A percentile compares a stretch with the other conserved stretches of the same genome.
These are phyloP conservation scores for Termitomyces heimii DNA, from an alignment of 768 basidiomycete species.

Conservation along the genomic window DNA sequence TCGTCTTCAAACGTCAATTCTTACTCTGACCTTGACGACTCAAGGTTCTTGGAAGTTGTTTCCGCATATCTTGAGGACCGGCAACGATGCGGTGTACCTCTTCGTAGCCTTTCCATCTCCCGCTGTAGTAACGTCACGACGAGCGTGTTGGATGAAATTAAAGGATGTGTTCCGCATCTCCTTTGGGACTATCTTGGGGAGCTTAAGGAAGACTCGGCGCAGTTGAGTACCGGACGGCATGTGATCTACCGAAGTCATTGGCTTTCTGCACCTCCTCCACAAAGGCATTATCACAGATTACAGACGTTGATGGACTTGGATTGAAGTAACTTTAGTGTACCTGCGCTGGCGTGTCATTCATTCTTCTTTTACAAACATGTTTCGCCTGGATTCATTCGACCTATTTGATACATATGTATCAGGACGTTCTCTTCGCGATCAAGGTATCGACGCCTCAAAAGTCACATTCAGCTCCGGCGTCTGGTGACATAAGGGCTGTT, in stretches of 20 bases:
- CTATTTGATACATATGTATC: not conserved
- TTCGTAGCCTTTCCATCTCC: slow-evolving; percentile 31
- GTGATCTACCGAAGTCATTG: slow-evolving; percentile 25
- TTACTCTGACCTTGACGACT: slow-evolving; percentile 31
- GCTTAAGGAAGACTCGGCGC: slow-evolving; percentile 18
- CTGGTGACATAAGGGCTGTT: not conserved
- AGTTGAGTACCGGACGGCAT: slow-evolving; percentile 14
- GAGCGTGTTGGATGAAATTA: slow-evolving; percentile 19
- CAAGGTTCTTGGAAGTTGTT: slow-evolving; percentile 34
- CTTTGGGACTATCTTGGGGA: slow-evolving; percentile 25
- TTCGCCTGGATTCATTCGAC: not conserved
- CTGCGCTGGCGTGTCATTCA: not conserved
- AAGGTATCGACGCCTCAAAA: not conserved
- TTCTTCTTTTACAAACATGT: not conserved
- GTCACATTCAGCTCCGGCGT: not conserved
- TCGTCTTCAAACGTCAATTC: slow-evolving; percentile 26
- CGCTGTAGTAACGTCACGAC: slow-evolving; percentile 24
- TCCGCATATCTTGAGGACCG: slow-evolving; percentile 25
- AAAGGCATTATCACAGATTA: slow-evolving; percentile 29
- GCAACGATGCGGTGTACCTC: slow-evolving; percentile 17
- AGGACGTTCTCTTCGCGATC: not conserved
- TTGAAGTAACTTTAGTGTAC: not conserved
- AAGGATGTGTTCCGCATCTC: slow-evolving; percentile 24
- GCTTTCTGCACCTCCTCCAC: slow-evolving; percentile 4
- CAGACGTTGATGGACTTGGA: slow-evolving; percentile 24